phyloP scores from a whole-genome alignment of 805 yeast species.

The Zygosaccharomyces siamensis region DNA sequence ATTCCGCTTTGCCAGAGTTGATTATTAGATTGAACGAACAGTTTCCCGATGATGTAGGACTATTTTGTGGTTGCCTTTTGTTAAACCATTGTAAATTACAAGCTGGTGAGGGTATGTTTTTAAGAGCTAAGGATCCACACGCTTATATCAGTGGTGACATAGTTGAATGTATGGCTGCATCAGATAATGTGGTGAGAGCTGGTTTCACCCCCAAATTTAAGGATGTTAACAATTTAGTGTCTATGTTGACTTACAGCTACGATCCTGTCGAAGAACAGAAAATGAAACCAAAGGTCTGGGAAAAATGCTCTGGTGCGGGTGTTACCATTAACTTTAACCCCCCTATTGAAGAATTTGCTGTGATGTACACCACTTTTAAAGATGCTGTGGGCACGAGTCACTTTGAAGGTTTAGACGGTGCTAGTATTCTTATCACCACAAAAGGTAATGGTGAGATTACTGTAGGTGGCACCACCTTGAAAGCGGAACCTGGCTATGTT shows the following conservation, averaged over 20 bases:
- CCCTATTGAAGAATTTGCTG: slow-evolving; percentile 94
- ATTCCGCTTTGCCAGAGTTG: slow-evolving; percentile 58
- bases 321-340: slow-evolving; percentile 76
- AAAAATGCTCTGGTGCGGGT: slow-evolving; percentile 62
- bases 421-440: slow-evolving; percentile 80
- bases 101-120: slow-evolving; percentile 93
- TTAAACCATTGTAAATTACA: slow-evolving; percentile 79
- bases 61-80: slow-evolving; percentile 91
- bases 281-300: slow-evolving; percentile 55
- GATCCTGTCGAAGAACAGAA: slow-evolving; percentile 91
- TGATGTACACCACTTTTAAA: slow-evolving; percentile 71
- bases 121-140: slow-evolving; percentile 96
- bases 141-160: slow-evolving; percentile 97
- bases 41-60: slow-evolving; percentile 90
- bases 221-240: slow-evolving; percentile 85
- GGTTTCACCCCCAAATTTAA: slow-evolving; percentile 99
- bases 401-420: slow-evolving; percentile 68
- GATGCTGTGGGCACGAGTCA: slow-evolving; percentile 43
- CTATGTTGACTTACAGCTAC: slow-evolving; percentile 83
- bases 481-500: slow-evolving; percentile 67
- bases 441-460: slow-evolving; percentile 68
- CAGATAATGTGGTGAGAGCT: slow-evolving; percentile 96
- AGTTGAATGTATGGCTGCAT: slow-evolving; percentile 99
- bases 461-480: slow-evolving; percentile 39
- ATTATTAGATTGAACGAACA: slow-evolving; percentile 75